A percentile compares a stretch with the other conserved stretches of the same genome.
Evolutionary conservation across 2,329 filamentous ascomycete genomes (phyloP).

Genomic region (Diplodia scrobiculata): DNA sequence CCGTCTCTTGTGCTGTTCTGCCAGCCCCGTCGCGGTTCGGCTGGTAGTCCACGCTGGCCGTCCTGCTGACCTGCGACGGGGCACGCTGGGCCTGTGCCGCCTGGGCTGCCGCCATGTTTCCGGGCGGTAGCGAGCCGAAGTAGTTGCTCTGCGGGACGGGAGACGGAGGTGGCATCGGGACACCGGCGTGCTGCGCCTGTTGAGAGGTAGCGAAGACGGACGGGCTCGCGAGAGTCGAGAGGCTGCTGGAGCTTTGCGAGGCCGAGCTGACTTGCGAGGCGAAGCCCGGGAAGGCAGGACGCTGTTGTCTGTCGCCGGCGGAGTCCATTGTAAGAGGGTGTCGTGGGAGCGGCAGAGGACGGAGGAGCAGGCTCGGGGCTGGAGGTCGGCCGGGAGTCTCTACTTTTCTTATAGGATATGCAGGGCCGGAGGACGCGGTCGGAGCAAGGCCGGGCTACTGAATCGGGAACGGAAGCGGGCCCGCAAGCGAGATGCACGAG

Average conservation of each 20-base stretch:
- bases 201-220: constrained; percentile 29
- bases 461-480: constrained; percentile 24
- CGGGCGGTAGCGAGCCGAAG: constrained; percentile 38
- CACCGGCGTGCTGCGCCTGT: constrained; percentile 22
- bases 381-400: neutral
- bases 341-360: neutral
- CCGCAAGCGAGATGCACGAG: constrained; percentile 20
- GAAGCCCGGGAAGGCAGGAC: constrained; percentile 22
- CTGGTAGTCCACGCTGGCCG: constrained; percentile 39
- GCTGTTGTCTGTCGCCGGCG: constrained; percentile 27
- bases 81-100: constrained; percentile 39
- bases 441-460: constrained; percentile 8
- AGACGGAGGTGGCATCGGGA: constrained; percentile 40
- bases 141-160: constrained; percentile 40
- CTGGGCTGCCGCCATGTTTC: constrained; percentile 27
- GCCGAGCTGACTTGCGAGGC: constrained; percentile 36
- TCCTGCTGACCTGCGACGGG: constrained; percentile 17
- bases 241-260: constrained; percentile 49
- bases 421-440: constrained; percentile 8
- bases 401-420: constrained; percentile 23
- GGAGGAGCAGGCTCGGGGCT: neutral
- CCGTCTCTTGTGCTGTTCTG: constrained; percentile 50
- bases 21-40: constrained; percentile 43
- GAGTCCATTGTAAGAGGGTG: constrained; percentile 12
- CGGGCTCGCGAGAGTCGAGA: constrained; percentile 42